Conservation (phyloP, 2,329 filamentous ascomycete genomes). For the Sordariomycetes sp. region DNA sequence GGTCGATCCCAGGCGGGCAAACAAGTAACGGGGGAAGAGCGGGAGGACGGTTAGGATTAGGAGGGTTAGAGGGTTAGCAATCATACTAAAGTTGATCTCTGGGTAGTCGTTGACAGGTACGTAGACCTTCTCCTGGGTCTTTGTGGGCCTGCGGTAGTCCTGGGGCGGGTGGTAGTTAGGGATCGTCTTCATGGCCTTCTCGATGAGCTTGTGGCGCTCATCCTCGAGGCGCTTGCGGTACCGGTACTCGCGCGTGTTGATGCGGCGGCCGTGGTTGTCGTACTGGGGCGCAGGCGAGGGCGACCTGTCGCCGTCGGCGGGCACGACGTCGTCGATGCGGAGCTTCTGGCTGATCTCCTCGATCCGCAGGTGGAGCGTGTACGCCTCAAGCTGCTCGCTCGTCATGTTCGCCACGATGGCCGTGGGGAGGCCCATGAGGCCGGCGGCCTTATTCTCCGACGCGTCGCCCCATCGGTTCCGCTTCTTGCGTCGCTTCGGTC, state of each 20-base stretch:
- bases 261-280: slow-evolving; percentile 97
- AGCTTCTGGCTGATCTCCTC: slow-evolving; percentile 99
- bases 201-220: slow-evolving; percentile 95
- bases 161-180: slow-evolving; percentile 98
- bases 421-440: slow-evolving; percentile 92
- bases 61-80: slow-evolving; percentile 94
- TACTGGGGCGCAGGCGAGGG: slow-evolving; percentile 94
- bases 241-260: slow-evolving; percentile 96
- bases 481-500: slow-evolving; percentile 86
- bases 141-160: slow-evolving; percentile 96
- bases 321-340: slow-evolving; percentile 96
- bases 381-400: slow-evolving; percentile 93
- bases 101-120: slow-evolving; percentile 99
- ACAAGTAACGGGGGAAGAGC: slow-evolving; percentile 10
- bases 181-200: slow-evolving; percentile 99
- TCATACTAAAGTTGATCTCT: slow-evolving; percentile 99
- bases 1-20: slow-evolving; percentile 1
- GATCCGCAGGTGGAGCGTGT: slow-evolving; percentile 90
- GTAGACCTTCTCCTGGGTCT: slow-evolving; percentile 99
- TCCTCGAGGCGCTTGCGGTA: slow-evolving; percentile 98
- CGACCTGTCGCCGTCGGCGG: slow-evolving; percentile 88
- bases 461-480: slow-evolving; percentile 97
- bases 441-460: slow-evolving; percentile 95
- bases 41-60: slow-evolving; percentile 56
- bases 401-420: slow-evolving; percentile 98